phyloP scores from a whole-genome alignment of 2,329 filamentous ascomycete genomes.

The Colletotrichum destructivum region DNA sequence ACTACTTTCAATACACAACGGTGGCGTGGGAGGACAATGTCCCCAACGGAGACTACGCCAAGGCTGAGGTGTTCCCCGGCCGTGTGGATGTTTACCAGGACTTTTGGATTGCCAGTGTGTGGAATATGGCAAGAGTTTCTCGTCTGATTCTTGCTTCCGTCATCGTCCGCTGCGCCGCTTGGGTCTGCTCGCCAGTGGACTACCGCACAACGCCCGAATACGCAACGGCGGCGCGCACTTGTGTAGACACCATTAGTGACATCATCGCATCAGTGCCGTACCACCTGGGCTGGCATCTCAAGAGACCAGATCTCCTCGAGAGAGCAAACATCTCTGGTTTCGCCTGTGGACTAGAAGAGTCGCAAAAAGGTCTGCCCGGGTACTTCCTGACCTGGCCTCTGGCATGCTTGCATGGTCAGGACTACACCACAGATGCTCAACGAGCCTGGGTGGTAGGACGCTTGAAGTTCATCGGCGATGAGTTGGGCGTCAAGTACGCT shows the following conservation, averaged over 20 bases:
- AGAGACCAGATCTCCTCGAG: conserved; percentile 58
- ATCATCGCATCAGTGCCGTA: conserved; percentile 75
- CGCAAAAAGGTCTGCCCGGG: conserved; percentile 68
- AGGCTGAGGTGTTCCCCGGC: conserved; percentile 72
- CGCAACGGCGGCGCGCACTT: conserved; percentile 66
- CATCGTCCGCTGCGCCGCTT: conserved; percentile 72
- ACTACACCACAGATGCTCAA: conserved; percentile 73
- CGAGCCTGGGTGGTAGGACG: conserved; percentile 69
- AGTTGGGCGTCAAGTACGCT: conserved; percentile 72
- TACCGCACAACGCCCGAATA: conserved; percentile 76
- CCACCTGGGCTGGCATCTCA: conserved; percentile 72
- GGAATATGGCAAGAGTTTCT: conserved; percentile 69
- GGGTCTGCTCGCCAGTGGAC: conserved; percentile 72
- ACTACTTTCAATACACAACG: conserved; percentile 65
- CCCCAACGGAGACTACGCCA: conserved; percentile 65
- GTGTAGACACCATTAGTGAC: conserved; percentile 69
- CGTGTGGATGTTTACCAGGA: conserved; percentile 73
- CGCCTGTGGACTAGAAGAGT: conserved; percentile 64
- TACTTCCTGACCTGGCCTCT: conserved; percentile 74
- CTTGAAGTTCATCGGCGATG: conserved; percentile 67
- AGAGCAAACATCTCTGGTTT: conserved; percentile 61
- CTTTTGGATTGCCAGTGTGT: conserved; percentile 71
- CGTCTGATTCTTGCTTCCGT: conserved; percentile 70
- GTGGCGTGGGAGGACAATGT: conserved; percentile 71
- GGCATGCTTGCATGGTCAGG: conserved; percentile 67